phyloP scores from a whole-genome alignment of 176 grass and related monocot genomes.

The Zoysia japonica region DNA sequence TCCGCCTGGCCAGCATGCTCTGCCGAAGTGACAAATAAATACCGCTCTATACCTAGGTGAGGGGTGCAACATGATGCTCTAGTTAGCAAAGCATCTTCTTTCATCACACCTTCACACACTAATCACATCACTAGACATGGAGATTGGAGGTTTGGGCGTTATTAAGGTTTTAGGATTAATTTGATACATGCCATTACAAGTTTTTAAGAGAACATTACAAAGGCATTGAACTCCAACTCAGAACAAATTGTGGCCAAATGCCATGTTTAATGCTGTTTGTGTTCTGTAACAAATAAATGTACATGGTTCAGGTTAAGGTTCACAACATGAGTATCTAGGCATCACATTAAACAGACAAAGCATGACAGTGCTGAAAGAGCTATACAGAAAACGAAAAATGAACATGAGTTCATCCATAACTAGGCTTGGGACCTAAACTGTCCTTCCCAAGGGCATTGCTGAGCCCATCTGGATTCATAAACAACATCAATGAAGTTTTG shows the following conservation, averaged over 20 bases:
- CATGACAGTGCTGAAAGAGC: slow-evolving; percentile 22
- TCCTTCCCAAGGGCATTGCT: slow-evolving; percentile 19
- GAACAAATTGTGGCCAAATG: slow-evolving; percentile 6
- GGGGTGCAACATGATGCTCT: too few relatives aligned
- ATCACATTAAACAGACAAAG: slow-evolving; percentile 45
- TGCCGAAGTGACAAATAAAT: too few relatives aligned
- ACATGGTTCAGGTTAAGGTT: slow-evolving; percentile 35
- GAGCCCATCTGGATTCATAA: slow-evolving; percentile 24
- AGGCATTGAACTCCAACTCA: neutral
- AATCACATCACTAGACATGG: too few relatives aligned
- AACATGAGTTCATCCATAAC: slow-evolving; percentile 19
- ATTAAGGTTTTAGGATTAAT: too few relatives aligned
- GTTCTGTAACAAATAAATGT: slow-evolving; percentile 43
- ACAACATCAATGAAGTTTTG: slow-evolving; percentile 14
- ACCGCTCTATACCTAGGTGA: too few relatives aligned
- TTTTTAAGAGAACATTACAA: too few relatives aligned
- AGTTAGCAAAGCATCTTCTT: too few relatives aligned
- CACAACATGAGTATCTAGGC: slow-evolving; percentile 12
- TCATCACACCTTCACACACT: too few relatives aligned
- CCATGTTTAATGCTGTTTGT: slow-evolving; percentile 15
- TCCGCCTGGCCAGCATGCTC: too few relatives aligned
- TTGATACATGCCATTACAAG: too few relatives aligned
- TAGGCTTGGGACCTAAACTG: slow-evolving; percentile 30
- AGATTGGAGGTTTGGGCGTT: too few relatives aligned
- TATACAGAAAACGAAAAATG: slow-evolving; percentile 40